phyloP scores from a whole-genome alignment of 306 rosid genomes.

The Gastrolobium bilobum region DNA sequence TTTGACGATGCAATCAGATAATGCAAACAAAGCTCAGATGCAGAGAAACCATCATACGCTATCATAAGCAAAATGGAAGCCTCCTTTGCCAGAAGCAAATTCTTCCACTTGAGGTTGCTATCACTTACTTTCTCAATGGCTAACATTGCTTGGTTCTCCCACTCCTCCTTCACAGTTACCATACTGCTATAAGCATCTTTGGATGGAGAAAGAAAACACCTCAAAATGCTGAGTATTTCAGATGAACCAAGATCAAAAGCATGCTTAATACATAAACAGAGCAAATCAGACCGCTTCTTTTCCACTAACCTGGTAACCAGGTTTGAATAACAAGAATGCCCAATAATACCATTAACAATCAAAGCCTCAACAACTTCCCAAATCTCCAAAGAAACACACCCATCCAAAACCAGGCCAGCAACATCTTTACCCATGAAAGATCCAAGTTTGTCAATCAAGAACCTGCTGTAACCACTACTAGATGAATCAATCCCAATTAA shows the following conservation, averaged over 20 bases:
- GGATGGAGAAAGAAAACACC: conserved; percentile 72
- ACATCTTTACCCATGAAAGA: conserved; percentile 61
- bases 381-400: conserved; percentile 66
- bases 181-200: conserved; percentile 57
- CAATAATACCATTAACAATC: conserved; percentile 65
- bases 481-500: conserved; percentile 52
- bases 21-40: conserved; percentile 79
- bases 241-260: conserved; percentile 69
- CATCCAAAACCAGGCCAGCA: conserved; percentile 72
- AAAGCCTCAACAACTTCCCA: conserved; percentile 82
- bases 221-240: conserved; percentile 72
- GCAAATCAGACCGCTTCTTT: conserved; percentile 70
- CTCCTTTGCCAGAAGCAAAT: conserved; percentile 63
- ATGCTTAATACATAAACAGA: conserved; percentile 74
- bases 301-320: conserved; percentile 62
- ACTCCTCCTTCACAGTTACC: conserved; percentile 71
- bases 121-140: conserved; percentile 67
- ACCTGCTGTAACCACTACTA: conserved; percentile 44
- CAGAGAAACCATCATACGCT: conserved; percentile 79
- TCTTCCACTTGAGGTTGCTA: conserved; percentile 51
- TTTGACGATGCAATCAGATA: conserved; percentile 76
- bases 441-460: conserved; percentile 65
- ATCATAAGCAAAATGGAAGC: conserved; percentile 83
- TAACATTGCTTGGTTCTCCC: conserved; percentile 77
- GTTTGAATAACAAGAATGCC: conserved; percentile 58